Conservation (phyloP, 1,139 yeast species). For the Suhomyces chickasaworum region DNA sequence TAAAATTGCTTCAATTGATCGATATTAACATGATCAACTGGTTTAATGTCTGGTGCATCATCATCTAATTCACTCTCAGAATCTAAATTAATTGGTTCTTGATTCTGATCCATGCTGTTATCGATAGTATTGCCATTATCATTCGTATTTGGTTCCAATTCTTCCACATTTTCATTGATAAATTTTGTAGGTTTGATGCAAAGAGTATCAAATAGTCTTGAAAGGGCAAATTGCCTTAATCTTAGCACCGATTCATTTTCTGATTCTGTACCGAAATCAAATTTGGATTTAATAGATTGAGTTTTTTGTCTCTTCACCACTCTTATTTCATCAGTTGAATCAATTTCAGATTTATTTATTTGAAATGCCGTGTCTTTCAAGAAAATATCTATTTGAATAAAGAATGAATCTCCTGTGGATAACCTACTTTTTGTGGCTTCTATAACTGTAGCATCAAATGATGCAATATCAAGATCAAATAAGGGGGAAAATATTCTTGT, state of each 20-base stretch:
- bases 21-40: conserved; percentile 51
- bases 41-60: conserved; percentile 26
- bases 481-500: conserved; percentile 72
- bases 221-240: conserved; percentile 58
- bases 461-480: conserved; percentile 56
- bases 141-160: not conserved
- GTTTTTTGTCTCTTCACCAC: conserved; percentile 18
- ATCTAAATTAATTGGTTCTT: conserved; percentile 15
- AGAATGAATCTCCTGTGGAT: conserved; percentile 72
- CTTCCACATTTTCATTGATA: conserved; percentile 7
- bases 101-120: not conserved
- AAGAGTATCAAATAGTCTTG: conserved; percentile 56
- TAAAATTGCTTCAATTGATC: conserved; percentile 81
- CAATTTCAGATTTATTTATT: conserved; percentile 9
- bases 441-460: conserved; percentile 61
- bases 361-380: conserved; percentile 55
- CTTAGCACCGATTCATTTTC: conserved; percentile 55
- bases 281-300: conserved; percentile 17
- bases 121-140: no score
- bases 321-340: conserved; percentile 9
- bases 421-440: conserved; percentile 57
- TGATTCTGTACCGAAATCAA: conserved; percentile 48
- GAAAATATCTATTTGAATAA: conserved; percentile 63
- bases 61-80: conserved; percentile 16
- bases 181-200: conserved; percentile 17